Base-by-base conservation (phyloP, 345 rosid species). In the Psidium guajava region DNA sequence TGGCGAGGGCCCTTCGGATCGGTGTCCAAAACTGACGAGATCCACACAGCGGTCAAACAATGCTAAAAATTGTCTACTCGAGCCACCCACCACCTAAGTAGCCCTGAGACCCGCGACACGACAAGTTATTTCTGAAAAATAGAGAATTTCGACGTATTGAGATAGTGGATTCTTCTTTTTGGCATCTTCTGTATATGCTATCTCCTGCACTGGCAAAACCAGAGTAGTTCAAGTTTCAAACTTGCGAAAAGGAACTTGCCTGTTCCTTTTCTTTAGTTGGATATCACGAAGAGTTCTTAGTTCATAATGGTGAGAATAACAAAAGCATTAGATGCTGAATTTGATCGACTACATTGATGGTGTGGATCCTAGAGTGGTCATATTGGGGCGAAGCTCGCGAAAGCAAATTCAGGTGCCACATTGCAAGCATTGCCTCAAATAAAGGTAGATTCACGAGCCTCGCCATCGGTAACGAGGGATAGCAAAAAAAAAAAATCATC, bases 11-110 rank as follows among this genome's bases (percentile, higher is more conserved):
- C 15, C 61, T 5, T 25, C 0, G 61, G 9, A 59, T 59, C 18
- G 36, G 14, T n/a, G 14, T 59, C 36, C 40, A 6, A 27, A 61
- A 27, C 40, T 1, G 11, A 3, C 0, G 1, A 28, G 9, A 14
- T 61, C 40, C 54, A 14, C 36, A 18, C 42, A 32, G 32, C 44
- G 24, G 8, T 16, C 4, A 47, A 44, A 16, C 22, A 32, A 32
- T 64, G 1, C 1, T 8, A 9, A 32, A 6, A 28, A 7, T 0
- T 28, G 75, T 64, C 24, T 18, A 32, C 18, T 7, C 3, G 0
- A 5, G 22, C 12, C 24, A 4, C 12, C 6, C 24, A 32, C 6
- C 50, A 36, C 36, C 36, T 36, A 36, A 36, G 36, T 36, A 36
- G 36, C 36, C 2, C 36, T 36, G 36, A 36, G 36, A 36, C 36